Evolutionary conservation across 345 rosid genomes (phyloP).

Genomic region (Noccaea bulbosa): DNA sequence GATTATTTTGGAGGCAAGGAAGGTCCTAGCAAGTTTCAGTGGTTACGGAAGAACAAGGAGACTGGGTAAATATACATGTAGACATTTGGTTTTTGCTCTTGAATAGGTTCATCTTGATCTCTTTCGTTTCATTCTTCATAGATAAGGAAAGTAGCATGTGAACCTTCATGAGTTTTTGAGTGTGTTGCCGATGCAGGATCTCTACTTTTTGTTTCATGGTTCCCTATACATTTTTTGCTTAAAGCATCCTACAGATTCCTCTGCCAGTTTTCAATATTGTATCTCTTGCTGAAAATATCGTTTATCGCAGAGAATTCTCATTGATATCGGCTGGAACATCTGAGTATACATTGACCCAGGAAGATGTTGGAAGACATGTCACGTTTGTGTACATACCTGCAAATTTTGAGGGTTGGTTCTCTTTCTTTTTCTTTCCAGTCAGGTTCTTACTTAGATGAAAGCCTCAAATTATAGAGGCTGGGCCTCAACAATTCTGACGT

Average conservation of each 20-base stretch:
- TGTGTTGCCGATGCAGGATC: constrained; percentile 19
- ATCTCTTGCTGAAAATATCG: constrained; percentile 13
- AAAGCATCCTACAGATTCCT: constrained; percentile 3
- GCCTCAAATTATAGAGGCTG: constrained; percentile 14
- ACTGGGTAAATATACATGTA: constrained; percentile 57
- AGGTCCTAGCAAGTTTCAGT: constrained; percentile 97
- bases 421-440: constrained; percentile 3
- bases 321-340: constrained; percentile 75
- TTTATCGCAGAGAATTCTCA: constrained; percentile 57
- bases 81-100: constrained; percentile 2
- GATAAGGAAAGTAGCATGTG: constrained; percentile 6
- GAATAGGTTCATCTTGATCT: not conserved
- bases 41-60: constrained; percentile 80
- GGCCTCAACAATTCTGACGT: constrained; percentile 19
- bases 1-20: constrained; percentile 97
- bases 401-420: constrained; percentile 83
- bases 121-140: constrained; percentile 7
- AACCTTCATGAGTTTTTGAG: constrained; percentile 14
- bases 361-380: constrained; percentile 77
- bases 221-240: constrained; percentile 15
- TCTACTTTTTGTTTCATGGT: constrained; percentile 14
- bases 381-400: constrained; percentile 84
- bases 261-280: constrained; percentile 6
- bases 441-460: constrained; percentile 21
- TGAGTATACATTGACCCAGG: constrained; percentile 79